Evolutionary conservation across 75 land plant genomes (phyloP), one percentile per base, ranked within the genome.

Genomic region (Cupressus sempervirens): DNA sequence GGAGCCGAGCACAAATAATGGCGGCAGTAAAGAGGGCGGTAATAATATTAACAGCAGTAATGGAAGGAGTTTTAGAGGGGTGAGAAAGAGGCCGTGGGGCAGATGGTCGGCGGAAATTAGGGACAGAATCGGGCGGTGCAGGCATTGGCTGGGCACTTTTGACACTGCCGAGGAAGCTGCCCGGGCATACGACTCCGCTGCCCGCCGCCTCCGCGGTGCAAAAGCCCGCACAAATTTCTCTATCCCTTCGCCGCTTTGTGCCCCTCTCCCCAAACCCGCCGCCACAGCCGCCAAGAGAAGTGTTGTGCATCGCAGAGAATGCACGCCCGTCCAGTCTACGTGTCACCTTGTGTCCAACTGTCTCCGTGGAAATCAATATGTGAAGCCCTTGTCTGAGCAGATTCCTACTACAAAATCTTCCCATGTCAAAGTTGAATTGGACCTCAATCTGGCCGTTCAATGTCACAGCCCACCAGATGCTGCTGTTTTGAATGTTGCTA

Each of bases 61-160:
- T 35, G 41, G 41, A 4, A 89, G 79, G 79, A 83, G 74, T 18
- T 93, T 87, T 82, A 77, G 96, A 50, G 96, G 96, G 2, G 96
- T 94, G 83, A 82, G 96, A 83, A 93, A 91, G 87, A 75, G 96
- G 91, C 96, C 96, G n/a, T 94, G 96, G 96, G 96, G 96, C 41
- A 58, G 94, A 81, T 94, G 92, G 92, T 94, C 96, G 40, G 96
- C 96, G 56, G 96, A 94, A 90, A 94, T 94, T 68, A 88, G 96
- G 35, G 94, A 94, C 86, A 74, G 96, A 5, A 88, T 94, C 0
- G 96, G 94, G 54, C 89, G 92, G 84, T 94, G 96, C 92, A 45
- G 96, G 34, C 96, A 93, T 83, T 94, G 96, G 96, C 91, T 94
- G 23, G 96, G 96, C 16, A 94, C 96, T 13, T 94, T 94, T 86